phyloP scores from a whole-genome alignment of 352 stramenopile genomes.

The Phytopythium sindhum region DNA sequence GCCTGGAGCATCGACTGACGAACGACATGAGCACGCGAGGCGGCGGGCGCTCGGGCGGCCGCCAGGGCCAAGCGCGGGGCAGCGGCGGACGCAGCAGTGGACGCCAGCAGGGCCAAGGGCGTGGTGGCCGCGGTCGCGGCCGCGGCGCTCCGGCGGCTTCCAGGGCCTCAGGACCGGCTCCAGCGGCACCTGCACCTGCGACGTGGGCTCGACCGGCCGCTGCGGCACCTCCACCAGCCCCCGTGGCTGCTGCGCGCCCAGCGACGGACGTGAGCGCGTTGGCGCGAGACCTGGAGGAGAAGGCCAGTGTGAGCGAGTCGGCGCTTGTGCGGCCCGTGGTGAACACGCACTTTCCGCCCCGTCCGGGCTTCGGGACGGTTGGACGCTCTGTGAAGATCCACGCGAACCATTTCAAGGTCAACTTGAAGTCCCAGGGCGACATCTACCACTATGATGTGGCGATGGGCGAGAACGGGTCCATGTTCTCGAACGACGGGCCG shows the following conservation, averaged over 20 bases:
- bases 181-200: slow-evolving; percentile 7
- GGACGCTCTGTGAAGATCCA: slow-evolving; percentile 38
- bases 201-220: neutral
- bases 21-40: slow-evolving; percentile 5
- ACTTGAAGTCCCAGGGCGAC: slow-evolving; percentile 40
- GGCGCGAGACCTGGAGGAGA: slow-evolving; percentile 34
- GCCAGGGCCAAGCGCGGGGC: neutral
- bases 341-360: slow-evolving; percentile 40
- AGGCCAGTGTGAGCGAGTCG: slow-evolving; percentile 18
- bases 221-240: slow-evolving; percentile 11
- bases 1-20: neutral
- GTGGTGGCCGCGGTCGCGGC: slow-evolving; percentile 7
- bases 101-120: neutral
- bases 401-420: slow-evolving; percentile 70
- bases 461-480: slow-evolving; percentile 34
- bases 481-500: slow-evolving; percentile 42
- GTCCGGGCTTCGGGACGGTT: slow-evolving; percentile 50
- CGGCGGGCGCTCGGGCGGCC: neutral
- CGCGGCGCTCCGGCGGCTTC: slow-evolving; percentile 17
- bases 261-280: slow-evolving; percentile 9
- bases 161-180: slow-evolving; percentile 2
- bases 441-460: slow-evolving; percentile 75
- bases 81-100: neutral
- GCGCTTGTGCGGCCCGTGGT: slow-evolving; percentile 34
- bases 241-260: slow-evolving; percentile 7